Evolutionary conservation across 257 asterid species (phyloP), one percentile per base, ranked within the genome.

Genomic region (Ilex asprella): DNA sequence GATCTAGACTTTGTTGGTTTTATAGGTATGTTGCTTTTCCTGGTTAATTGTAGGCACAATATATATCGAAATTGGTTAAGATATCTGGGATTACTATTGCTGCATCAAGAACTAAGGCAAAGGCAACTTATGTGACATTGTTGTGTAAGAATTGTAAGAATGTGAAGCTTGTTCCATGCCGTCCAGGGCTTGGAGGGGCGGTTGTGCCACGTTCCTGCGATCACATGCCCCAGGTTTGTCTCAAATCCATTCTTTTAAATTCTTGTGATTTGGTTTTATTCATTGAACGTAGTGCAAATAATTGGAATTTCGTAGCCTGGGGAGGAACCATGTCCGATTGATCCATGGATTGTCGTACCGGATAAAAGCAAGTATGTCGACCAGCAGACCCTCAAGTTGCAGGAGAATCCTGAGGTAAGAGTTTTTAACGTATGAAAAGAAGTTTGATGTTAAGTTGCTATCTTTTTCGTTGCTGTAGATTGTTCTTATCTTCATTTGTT

Each of bases 161-260:
- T 75, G 86, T 87, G 46, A 89, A 84, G 89, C 81, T 76, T 52
- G 92, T 89, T 57, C 96, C 99, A 31, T 89, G 99, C 59, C 95
- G 96, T 55, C 99, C 99, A 1, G 97, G 99, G 69, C 96, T 89
- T 65, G 99, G 99, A 70, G 97, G 99, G 64, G 99, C 99, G 51
- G 74, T 93, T 56, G 85, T 93, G 63, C 97, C 99, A 4, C 89
- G 99, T 49, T 85, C 95, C 61, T 89, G 99, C 75, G 99, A 89
- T 74, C 96, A 87, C 57, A 60, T 76, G 35, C 78, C 99, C 65
- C 99, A 93, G 96, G 99, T 93, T 60, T 55, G 53, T 63, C 10
- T 32, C 47, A 30, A 30, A 43, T 29, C 44, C 62, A 54, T 55
- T 50, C 43, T 58, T 39, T 55, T 13, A 27, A 51, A 7, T 60